Conservation (phyloP, 2,329 filamentous ascomycete species). For the Xylariales sp. region DNA sequence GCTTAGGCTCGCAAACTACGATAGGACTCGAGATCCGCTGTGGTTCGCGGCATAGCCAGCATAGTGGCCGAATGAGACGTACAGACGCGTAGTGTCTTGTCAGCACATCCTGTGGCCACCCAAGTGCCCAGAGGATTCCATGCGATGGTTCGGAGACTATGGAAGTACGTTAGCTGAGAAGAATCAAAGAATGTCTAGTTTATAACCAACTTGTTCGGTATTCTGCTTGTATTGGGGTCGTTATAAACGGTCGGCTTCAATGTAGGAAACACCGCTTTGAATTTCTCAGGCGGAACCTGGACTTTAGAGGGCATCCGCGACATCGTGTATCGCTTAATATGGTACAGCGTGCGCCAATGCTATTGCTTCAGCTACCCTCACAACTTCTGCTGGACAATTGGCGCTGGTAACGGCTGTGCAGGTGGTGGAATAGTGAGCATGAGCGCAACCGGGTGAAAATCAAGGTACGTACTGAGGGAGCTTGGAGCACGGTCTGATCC, state of each 20-base stretch:
- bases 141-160: conserved; percentile 72
- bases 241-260: conserved; percentile 27
- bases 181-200: background rate
- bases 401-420: no score
- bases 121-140: conserved; percentile 86
- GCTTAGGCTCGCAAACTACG: no score
- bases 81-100: conserved; percentile 72
- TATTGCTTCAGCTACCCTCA: no score
- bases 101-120: conserved; percentile 74
- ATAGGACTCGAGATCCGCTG: no score
- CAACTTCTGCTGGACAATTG: no score
- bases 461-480: no score
- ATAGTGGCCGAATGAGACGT: conserved; percentile 23
- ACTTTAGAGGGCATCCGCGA: conserved; percentile 20
- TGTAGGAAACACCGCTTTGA: conserved; percentile 24
- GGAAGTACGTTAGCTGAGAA: no score
- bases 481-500: no score
- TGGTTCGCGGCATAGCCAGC: background rate
- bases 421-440: no score
- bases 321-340: conserved; percentile 19
- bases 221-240: conserved; percentile 22
- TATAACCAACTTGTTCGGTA: conserved; percentile 24
- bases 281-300: conserved; percentile 26
- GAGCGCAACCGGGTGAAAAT: no score
- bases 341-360: no score